These are phyloP conservation scores for Heliamphora ciliata DNA, from an alignment of 179 eudicot species.

Conservation along the genomic window DNA sequence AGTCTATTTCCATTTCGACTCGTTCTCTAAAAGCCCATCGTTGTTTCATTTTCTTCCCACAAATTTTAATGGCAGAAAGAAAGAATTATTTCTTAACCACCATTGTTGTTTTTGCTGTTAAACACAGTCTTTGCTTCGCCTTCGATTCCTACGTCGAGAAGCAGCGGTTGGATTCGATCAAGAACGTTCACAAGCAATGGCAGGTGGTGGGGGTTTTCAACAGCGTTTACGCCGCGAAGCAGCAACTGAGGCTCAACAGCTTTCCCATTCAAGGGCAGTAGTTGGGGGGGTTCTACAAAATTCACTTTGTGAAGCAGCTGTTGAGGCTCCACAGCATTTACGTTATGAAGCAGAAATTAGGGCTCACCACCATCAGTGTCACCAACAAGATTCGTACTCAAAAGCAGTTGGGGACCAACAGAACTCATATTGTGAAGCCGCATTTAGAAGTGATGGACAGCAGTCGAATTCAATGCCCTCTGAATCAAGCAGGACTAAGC, in stretches of 20 bases:
- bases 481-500: conserved; percentile 17
- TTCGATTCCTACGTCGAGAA: conserved; percentile 40
- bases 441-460: neutral
- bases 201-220: neutral
- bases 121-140: conserved; percentile 50
- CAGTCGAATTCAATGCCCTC: neutral
- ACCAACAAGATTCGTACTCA: neutral
- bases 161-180: conserved; percentile 19
- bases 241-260: conserved; percentile 10
- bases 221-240: neutral
- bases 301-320: conserved; percentile 2
- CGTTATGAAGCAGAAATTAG: conserved; percentile 12
- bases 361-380: neutral
- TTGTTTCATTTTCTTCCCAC: neutral
- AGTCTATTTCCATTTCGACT: neutral
- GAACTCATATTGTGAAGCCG: conserved; percentile 1
- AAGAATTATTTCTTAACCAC: neutral
- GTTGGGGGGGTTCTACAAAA: conserved; percentile 3
- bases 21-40: neutral
- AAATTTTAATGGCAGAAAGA: too few species aligned
- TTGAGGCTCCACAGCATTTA: conserved; percentile 15
- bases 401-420: conserved; percentile 19
- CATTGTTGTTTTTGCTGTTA: neutral
- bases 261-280: conserved; percentile 4
- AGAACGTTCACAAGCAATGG: neutral